Conservation (phyloP, 257 asterid genomes). For the Salvia hispanica region DNA sequence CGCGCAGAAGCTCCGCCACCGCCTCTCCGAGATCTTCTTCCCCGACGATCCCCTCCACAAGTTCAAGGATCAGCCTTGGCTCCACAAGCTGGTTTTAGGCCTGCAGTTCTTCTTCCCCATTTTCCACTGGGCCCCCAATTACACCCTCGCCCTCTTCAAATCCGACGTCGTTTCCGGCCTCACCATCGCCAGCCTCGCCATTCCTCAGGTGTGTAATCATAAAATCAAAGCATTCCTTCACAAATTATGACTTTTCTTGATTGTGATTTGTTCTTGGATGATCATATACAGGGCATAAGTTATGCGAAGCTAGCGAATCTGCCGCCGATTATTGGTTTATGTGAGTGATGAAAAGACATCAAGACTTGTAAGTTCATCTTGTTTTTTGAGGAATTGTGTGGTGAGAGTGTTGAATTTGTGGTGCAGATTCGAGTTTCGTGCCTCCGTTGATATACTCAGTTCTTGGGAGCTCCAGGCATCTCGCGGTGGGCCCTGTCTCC, state of each 20-base stretch:
- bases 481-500: constrained; percentile 90
- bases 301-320: constrained; percentile 92
- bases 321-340: constrained; percentile 83
- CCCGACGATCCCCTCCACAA: constrained; percentile 83
- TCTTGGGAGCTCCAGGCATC: constrained; percentile 86
- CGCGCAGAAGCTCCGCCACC: constrained; percentile 61
- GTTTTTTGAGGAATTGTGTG: neutral
- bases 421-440: constrained; percentile 86
- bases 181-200: constrained; percentile 86
- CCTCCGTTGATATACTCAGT: constrained; percentile 85
- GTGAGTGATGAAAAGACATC: constrained; percentile 44
- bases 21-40: constrained; percentile 78
- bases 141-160: constrained; percentile 46
- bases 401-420: neutral
- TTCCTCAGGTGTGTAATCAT: constrained; percentile 62
- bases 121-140: constrained; percentile 78
- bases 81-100: constrained; percentile 52
- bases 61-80: constrained; percentile 69
- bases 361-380: neutral
- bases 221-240: neutral
- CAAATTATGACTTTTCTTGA: neutral
- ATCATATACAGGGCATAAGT: constrained; percentile 72
- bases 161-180: constrained; percentile 81
- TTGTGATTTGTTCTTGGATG: neutral
- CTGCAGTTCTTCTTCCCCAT: constrained; percentile 78